A percentile compares a stretch with the other conserved stretches of the same genome.
These are phyloP conservation scores for Arxiozyma heterogenica DNA, from an alignment of 1,139 yeast genomes.

Conservation along the genomic window DNA sequence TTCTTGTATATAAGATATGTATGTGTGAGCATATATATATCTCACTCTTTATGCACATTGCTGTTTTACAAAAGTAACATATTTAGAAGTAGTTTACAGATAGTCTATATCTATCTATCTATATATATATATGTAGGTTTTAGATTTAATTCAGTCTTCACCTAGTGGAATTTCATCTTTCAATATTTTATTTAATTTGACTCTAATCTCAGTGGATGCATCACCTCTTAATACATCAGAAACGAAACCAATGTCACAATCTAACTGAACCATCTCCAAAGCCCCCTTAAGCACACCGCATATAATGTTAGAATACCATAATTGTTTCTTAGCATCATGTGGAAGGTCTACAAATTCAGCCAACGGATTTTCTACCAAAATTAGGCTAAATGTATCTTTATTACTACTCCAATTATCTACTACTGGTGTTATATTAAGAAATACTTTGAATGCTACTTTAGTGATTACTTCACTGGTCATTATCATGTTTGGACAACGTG, in stretches of 20 bases:
- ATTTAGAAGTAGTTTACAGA: no score
- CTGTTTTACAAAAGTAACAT: no score
- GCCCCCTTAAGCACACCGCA: slow-evolving; percentile 92
- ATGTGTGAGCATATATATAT: neutral
- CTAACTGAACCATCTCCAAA: slow-evolving; percentile 90
- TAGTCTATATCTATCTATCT: neutral
- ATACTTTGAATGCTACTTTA: slow-evolving; percentile 84
- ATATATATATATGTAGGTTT: neutral
- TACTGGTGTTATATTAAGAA: slow-evolving; percentile 70
- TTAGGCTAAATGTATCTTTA: slow-evolving; percentile 61
- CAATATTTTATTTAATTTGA: slow-evolving; percentile 60
- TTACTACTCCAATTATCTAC: slow-evolving; percentile 73
- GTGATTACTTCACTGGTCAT: slow-evolving; percentile 84
- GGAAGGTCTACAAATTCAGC: slow-evolving; percentile 95
- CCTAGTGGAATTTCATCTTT: slow-evolving; percentile 97
- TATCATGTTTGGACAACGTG: slow-evolving; percentile 68
- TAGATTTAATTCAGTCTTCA: slow-evolving; percentile 48
- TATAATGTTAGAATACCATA: slow-evolving; percentile 87
- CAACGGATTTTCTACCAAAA: slow-evolving; percentile 78
- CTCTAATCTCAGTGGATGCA: slow-evolving; percentile 66
- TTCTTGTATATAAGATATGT: neutral
- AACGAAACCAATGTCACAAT: slow-evolving; percentile 73
- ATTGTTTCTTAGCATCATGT: slow-evolving; percentile 55
- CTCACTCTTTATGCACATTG: neutral
- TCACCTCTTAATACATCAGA: slow-evolving; percentile 81